Evolutionary conservation across 2,329 filamentous ascomycete species (phyloP), one percentile per base, ranked within the genome.

Genomic region (Graphiopsis chlorocephala): DNA sequence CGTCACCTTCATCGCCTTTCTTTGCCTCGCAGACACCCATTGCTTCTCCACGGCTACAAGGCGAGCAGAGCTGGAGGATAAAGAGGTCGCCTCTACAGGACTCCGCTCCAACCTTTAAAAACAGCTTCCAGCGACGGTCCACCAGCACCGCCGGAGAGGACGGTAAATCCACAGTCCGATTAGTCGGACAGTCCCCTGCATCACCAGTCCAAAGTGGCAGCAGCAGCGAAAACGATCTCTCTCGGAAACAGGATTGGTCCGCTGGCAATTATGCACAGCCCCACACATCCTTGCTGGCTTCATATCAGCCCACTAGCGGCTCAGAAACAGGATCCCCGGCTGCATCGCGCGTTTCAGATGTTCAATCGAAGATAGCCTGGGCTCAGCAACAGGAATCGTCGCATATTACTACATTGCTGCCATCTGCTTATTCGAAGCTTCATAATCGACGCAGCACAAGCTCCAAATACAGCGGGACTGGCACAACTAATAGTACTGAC

Each of bases 81-180:
- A 67, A 62, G 47, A 68, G 70, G 48, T 68, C 68, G 57, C 68
- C 73, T 20, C 64, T 73, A 38, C 70, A 71, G 50, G 70, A 74
- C 38, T 69, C 70, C 42, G 69, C 72, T 29, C 61, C 68, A 35
- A 74, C 73, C 45, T 65, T 67, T 50, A 68, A 68, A 65, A 70
- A 71, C 62, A 58, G 70, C 48, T 67, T 66, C 38, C 29, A 52
- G 28, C 62, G 60, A 45, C 48, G 48, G 42, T 55, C 60, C 14
- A 62, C 60, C 64, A 38, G 42, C 59, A 42, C 25, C n/a, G n/a
- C 38, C 28, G 48, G 58, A 67, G 53, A 60, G 56, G 31, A 61
- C 33, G 57, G 23, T 29, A 68, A 68, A 58, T 68, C 73, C 23
- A 77, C 75, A 1, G 72, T 77, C 25, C 73, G 75, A 64, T 68